A percentile compares a stretch with the other conserved stretches of the same genome.
Conservation (phyloP, 1,284 basidiomycete species). For the Moesziomyces globuligerus region DNA sequence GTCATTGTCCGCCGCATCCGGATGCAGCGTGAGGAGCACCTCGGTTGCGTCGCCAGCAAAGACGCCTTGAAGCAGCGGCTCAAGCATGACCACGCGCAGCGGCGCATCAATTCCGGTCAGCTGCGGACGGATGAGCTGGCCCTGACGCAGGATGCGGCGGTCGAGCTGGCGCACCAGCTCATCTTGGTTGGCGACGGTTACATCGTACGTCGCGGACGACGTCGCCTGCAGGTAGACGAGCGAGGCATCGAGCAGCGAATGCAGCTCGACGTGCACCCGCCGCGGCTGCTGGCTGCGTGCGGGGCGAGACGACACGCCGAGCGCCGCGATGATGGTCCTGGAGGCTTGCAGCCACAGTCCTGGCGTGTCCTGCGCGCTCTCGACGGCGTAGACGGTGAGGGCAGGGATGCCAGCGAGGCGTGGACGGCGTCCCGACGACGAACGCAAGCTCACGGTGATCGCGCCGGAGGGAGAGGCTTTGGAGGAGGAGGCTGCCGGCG, state of each 20-base stretch:
- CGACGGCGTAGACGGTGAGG: conserved; percentile 17
- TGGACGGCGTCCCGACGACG: conserved; percentile 13
- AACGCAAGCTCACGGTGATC: conserved; percentile 25
- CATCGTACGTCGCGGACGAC: conserved; percentile 29
- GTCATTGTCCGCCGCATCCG: conserved; percentile 17
- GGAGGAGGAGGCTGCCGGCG: conserved; percentile 4
- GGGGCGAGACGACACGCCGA: conserved; percentile 10
- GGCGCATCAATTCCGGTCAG: conserved; percentile 4
- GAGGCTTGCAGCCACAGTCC: conserved; percentile 38
- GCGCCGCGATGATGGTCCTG: conserved; percentile 12
- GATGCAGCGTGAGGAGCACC: conserved; percentile 42
- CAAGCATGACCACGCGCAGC: conserved; percentile 52
- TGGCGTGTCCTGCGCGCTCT: conserved; percentile 13
- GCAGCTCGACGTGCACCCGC: conserved; percentile 16
- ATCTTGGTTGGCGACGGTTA: conserved; percentile 23
- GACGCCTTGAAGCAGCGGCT: conserved; percentile 59
- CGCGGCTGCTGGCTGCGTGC: conserved; percentile 19
- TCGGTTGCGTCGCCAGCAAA: conserved; percentile 35
- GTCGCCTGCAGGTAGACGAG: conserved; percentile 51
- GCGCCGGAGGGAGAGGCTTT: neutral
- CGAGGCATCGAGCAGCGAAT: conserved; percentile 35
- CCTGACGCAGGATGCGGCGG: conserved; percentile 48
- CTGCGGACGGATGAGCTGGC: conserved; percentile 28
- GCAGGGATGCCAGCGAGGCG: conserved; percentile 22
- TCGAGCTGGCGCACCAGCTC: conserved; percentile 29